These are phyloP conservation scores for Wickerhamiella occidentalis DNA, from an alignment of 805 yeast species.

Conservation along the genomic window DNA sequence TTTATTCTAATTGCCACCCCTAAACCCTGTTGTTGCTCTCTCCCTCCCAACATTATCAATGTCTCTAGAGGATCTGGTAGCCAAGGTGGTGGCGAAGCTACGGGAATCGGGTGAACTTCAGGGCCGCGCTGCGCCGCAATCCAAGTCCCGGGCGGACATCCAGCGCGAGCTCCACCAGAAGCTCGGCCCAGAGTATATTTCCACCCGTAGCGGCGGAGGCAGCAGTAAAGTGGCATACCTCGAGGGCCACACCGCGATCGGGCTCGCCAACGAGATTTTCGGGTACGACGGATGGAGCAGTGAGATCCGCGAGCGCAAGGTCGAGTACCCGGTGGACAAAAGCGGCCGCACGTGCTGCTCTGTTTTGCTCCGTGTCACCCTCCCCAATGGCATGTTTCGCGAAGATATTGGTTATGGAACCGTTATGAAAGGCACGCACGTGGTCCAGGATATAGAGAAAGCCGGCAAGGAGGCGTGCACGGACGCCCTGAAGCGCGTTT, in stretches of 20 bases:
- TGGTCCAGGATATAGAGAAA: slow-evolving; percentile 57
- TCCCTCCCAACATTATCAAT: no score
- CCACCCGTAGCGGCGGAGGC: slow-evolving; percentile 41
- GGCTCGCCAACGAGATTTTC: slow-evolving; percentile 61
- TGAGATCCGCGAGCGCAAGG: slow-evolving; percentile 43
- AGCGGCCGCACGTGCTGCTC: slow-evolving; percentile 28
- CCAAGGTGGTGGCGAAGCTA: background rate
- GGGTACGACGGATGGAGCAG: slow-evolving; percentile 73
- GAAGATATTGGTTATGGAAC: slow-evolving; percentile 58
- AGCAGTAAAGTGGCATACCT: slow-evolving; percentile 42
- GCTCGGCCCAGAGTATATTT: slow-evolving; percentile 29
- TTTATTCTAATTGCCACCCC: no score
- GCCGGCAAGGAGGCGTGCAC: slow-evolving; percentile 71
- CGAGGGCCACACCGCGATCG: slow-evolving; percentile 64
- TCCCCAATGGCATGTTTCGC: slow-evolving; percentile 62
- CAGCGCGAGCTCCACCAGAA: slow-evolving; percentile 18
- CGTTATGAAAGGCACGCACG: slow-evolving; percentile 31
- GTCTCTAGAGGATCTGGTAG: no score
- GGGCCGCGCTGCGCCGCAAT: no score
- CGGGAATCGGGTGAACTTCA: no score
- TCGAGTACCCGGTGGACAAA: slow-evolving; percentile 34
- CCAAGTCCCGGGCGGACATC: no score
- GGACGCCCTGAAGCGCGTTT: slow-evolving; percentile 57
- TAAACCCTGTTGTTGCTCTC: no score
- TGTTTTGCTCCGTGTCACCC: slow-evolving; percentile 41